Conservation (phyloP, 192 early-diverging fungal genomes). For the Kickxella alabastrina region DNA sequence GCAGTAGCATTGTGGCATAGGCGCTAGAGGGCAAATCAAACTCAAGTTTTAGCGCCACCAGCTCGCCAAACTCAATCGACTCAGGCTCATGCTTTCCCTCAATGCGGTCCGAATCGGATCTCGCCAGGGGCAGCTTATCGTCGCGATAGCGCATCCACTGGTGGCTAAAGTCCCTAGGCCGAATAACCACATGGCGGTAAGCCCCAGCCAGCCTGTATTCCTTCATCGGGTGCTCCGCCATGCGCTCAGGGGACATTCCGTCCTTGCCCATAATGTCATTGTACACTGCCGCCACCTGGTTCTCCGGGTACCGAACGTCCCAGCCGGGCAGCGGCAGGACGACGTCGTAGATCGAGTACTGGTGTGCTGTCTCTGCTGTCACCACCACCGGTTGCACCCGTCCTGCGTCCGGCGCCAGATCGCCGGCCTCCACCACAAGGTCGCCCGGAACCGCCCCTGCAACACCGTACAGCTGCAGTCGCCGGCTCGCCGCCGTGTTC, state of each 20-base stretch:
- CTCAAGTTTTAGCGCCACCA: conserved; percentile 67
- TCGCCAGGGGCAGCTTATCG: conserved; percentile 51
- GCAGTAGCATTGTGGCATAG: conserved; percentile 97
- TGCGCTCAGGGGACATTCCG: conserved; percentile 61
- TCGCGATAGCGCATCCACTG: conserved; percentile 67
- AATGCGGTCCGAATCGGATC: conserved; percentile 63
- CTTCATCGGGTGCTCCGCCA: conserved; percentile 59
- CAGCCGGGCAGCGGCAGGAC: conserved; percentile 90
- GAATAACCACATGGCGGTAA: conserved; percentile 61
- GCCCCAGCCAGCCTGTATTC: conserved; percentile 63
- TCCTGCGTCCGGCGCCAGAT: not conserved
- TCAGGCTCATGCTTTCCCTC: conserved; percentile 46
- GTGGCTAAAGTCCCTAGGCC: conserved; percentile 59
- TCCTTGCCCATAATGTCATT: conserved; percentile 67
- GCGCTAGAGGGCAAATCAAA: conserved; percentile 78
- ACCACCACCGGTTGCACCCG: conserved; percentile 51
- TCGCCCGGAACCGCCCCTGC: conserved; percentile 75
- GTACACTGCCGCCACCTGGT: conserved; percentile 67
- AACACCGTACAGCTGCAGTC: conserved; percentile 65
- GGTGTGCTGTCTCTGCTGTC: conserved; percentile 60
- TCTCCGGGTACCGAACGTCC: conserved; percentile 71
- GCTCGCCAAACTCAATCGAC: conserved; percentile 58
- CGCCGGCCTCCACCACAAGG: conserved; percentile 58
- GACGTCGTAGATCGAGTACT: conserved; percentile 83
- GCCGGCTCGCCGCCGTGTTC: conserved; percentile 80